Evolutionary conservation across 2,329 filamentous ascomycete genomes (phyloP).

Genomic region (Graphilbum ipis-grandicollis): DNA sequence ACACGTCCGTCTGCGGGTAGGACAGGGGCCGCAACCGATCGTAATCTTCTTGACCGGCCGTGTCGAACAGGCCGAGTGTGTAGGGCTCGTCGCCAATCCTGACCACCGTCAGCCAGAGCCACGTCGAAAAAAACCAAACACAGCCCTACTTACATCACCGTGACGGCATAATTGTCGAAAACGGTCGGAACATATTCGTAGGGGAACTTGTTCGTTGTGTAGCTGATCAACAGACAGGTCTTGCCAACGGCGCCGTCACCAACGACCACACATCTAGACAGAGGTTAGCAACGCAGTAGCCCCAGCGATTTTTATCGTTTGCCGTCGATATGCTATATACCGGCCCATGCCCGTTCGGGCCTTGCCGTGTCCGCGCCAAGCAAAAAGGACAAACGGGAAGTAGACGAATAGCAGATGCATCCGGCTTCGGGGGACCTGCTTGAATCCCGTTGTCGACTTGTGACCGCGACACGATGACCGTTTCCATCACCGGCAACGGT

Average conservation of each 20-base stretch:
- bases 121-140: too few species aligned
- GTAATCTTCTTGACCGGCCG: slow-evolving; percentile 98
- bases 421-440: too few species aligned
- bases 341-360: too few species aligned
- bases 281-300: slow-evolving; percentile 1
- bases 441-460: too few species aligned
- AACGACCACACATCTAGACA: slow-evolving; percentile 84
- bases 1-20: slow-evolving; percentile 96
- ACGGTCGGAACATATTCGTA: slow-evolving; percentile 99
- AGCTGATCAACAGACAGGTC: slow-evolving; percentile 96
- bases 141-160: slow-evolving; percentile 70
- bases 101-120: slow-evolving; percentile 3
- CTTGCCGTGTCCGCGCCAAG: too few species aligned
- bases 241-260: slow-evolving; percentile 99
- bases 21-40: slow-evolving; percentile 90
- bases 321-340: too few species aligned
- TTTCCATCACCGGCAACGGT: too few species aligned
- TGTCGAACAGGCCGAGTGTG: slow-evolving; percentile 94
- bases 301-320: too few species aligned
- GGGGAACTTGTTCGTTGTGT: slow-evolving; percentile 98
- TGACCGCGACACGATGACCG: too few species aligned
- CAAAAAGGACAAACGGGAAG: too few species aligned
- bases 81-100: slow-evolving; percentile 99
- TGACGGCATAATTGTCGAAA: slow-evolving; percentile 99
- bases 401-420: too few species aligned